Conservation (phyloP, 805 yeast genomes). For the Kodamaea neixiangensis region DNA sequence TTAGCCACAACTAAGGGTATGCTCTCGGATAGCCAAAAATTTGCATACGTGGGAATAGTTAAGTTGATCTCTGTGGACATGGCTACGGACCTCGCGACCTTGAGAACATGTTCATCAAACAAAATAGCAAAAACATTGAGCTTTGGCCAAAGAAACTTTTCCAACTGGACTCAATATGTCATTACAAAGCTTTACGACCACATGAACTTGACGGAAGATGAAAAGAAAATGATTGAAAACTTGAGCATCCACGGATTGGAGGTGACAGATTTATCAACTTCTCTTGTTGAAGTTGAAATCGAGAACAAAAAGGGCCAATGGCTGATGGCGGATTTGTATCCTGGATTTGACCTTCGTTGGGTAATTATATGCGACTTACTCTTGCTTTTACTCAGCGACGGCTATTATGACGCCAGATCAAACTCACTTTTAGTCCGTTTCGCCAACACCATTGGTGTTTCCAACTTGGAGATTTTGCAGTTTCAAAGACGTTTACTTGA, state of each 20-base stretch:
- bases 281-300: constrained; percentile 43
- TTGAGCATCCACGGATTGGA: constrained; percentile 82
- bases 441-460: constrained; percentile 60
- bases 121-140: constrained; percentile 62
- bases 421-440: constrained; percentile 73
- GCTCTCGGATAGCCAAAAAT: constrained; percentile 79
- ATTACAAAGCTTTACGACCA: constrained; percentile 76
- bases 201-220: constrained; percentile 74
- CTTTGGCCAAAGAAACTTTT: constrained; percentile 72
- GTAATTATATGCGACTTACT: constrained; percentile 90
- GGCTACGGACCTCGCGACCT: constrained; percentile 74
- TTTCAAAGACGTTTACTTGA: constrained; percentile 91
- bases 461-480: constrained; percentile 72
- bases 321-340: constrained; percentile 13
- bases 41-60: constrained; percentile 88
- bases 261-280: constrained; percentile 66
- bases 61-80: constrained; percentile 74
- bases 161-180: constrained; percentile 78
- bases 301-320: constrained; percentile 9
- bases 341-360: constrained; percentile 76
- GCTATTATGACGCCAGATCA: constrained; percentile 87
- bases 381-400: constrained; percentile 74
- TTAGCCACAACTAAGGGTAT: constrained; percentile 77
- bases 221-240: constrained; percentile 82
- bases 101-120: constrained; percentile 52